Evolutionary conservation across 192 early-diverging fungal genomes (phyloP).

Genomic region (Rhizophagus sp.): DNA sequence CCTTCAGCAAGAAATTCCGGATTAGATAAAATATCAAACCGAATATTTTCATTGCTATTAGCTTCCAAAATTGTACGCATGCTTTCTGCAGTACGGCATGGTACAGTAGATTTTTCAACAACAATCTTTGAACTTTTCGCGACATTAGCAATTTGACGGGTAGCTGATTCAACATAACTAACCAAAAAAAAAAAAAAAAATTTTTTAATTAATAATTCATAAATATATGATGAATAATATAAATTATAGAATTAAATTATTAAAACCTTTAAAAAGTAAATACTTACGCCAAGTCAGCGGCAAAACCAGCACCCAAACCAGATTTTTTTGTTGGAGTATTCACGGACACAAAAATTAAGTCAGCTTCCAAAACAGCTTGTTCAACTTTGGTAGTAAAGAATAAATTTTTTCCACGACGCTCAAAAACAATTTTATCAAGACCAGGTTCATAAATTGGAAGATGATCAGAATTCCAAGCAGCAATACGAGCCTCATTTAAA

Average conservation of each 20-base stretch:
- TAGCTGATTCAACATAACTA: constrained; percentile 81
- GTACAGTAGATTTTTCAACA: constrained; percentile 94
- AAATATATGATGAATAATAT: no score
- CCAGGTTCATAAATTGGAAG: constrained; percentile 94
- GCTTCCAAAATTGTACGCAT: constrained; percentile 85
- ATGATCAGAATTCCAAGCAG: constrained; percentile 85
- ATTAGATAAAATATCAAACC: constrained; percentile 88
- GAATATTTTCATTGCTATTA: constrained; percentile 65
- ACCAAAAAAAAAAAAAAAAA: constrained; percentile 21
- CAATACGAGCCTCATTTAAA: constrained; percentile 75
- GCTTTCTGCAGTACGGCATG: constrained; percentile 85
- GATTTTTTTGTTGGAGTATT: constrained; percentile 88
- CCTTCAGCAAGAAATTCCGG: constrained; percentile 97
- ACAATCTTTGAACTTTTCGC: constrained; percentile 84
- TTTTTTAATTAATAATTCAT: no score
- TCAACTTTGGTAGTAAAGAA: constrained; percentile 87
- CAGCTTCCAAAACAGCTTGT: constrained; percentile 70
- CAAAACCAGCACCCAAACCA: constrained; percentile 76
- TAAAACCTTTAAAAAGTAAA: neutral
- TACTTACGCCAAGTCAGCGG: constrained; percentile 80
- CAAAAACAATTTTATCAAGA: constrained; percentile 81
- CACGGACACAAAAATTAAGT: constrained; percentile 91
- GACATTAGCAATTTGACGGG: constrained; percentile 78
- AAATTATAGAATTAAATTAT: neutral
- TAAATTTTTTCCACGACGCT: constrained; percentile 76